Percentiles rank a stretch among this genome's conserved stretches.
phyloP scores from a whole-genome alignment of 1,139 yeast genomes.

The Meyerozyma athensensis region DNA sequence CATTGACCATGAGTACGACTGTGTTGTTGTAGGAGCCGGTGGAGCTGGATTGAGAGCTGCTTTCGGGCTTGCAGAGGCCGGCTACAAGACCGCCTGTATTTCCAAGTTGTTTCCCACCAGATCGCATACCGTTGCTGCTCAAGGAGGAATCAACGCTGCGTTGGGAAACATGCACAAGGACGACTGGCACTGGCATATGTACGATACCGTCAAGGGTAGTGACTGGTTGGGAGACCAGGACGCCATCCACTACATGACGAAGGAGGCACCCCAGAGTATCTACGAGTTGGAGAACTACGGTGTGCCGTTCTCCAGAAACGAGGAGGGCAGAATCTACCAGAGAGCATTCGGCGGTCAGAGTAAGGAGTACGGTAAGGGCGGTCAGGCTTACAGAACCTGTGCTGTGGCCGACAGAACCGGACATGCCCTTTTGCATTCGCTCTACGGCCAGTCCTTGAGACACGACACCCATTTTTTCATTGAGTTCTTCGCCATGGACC shows the following conservation, averaged over 20 bases:
- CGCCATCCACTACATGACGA: slow-evolving; percentile 98
- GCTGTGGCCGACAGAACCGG: slow-evolving; percentile 99
- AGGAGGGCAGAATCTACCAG: slow-evolving; percentile 95
- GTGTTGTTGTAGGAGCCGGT: slow-evolving; percentile 98
- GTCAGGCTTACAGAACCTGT: slow-evolving; percentile 98
- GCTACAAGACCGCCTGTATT: slow-evolving; percentile 95
- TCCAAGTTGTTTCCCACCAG: slow-evolving; percentile 97
- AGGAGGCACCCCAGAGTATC: slow-evolving; percentile 94
- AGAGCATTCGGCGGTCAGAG: slow-evolving; percentile 99
- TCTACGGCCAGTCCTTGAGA: slow-evolving; percentile 94
- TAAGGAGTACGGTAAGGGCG: slow-evolving; percentile 93
- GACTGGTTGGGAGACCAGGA: slow-evolving; percentile 99
- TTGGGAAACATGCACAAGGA: slow-evolving; percentile 96
- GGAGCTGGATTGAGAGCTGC: slow-evolving; percentile 99
- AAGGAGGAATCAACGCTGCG: slow-evolving; percentile 99
- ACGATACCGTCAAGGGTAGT: slow-evolving; percentile 98
- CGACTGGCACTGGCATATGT: slow-evolving; percentile 99
- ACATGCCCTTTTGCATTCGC: slow-evolving; percentile 91
- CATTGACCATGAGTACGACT: slow-evolving; percentile 95
- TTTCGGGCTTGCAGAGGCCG: slow-evolving; percentile 94
- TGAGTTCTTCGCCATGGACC: slow-evolving; percentile 94
- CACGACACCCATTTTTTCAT: slow-evolving; percentile 97
- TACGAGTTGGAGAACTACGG: slow-evolving; percentile 97
- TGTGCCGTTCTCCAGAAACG: slow-evolving; percentile 96
- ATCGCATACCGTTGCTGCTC: slow-evolving; percentile 98